Percentiles rank a stretch among this genome's conserved stretches.
These are phyloP conservation scores for Russula lepida DNA, from an alignment of 768 basidiomycete species.

Conservation along the genomic window DNA sequence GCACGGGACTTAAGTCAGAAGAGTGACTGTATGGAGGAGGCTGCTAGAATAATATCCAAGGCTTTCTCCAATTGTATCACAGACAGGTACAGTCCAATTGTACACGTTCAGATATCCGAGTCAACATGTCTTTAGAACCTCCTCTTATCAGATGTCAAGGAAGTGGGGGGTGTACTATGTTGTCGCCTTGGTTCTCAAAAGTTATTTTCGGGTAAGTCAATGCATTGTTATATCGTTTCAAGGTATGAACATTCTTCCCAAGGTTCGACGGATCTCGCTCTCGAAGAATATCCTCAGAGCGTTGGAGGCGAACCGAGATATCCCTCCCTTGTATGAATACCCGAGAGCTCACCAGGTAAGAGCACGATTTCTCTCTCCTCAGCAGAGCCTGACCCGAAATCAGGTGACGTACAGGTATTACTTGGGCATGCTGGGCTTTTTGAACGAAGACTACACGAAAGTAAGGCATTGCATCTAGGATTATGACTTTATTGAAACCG, in stretches of 20 bases:
- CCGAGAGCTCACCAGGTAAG: constrained; percentile 82
- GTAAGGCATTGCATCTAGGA: constrained; percentile 52
- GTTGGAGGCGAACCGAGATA: constrained; percentile 74
- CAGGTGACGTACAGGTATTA: constrained; percentile 95
- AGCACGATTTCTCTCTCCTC: constrained; percentile 17
- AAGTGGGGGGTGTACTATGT: constrained; percentile 93
- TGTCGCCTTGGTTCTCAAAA: constrained; percentile 84
- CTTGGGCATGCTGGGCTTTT: constrained; percentile 86
- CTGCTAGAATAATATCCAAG: constrained; percentile 78
- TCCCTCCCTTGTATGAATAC: constrained; percentile 67
- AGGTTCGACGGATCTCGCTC: constrained; percentile 88
- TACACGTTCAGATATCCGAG: not conserved
- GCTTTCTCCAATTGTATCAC: constrained; percentile 86
- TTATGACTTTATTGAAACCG: not conserved
- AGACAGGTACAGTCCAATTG: constrained; percentile 47
- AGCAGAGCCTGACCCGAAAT: constrained; percentile 17
- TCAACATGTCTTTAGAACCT: constrained; percentile 37
- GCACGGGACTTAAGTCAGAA: constrained; percentile 41
- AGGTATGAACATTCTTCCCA: not conserved
- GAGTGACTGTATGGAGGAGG: constrained; percentile 74
- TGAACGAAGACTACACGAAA: constrained; percentile 86
- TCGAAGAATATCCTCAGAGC: constrained; percentile 90
- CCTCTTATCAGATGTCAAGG: constrained; percentile 63
- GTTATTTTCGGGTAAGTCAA: constrained; percentile 77
- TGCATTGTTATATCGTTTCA: not conserved